Conservation (phyloP, 2,329 filamentous ascomycete species). For the Chrysoporthe puriensis region DNA sequence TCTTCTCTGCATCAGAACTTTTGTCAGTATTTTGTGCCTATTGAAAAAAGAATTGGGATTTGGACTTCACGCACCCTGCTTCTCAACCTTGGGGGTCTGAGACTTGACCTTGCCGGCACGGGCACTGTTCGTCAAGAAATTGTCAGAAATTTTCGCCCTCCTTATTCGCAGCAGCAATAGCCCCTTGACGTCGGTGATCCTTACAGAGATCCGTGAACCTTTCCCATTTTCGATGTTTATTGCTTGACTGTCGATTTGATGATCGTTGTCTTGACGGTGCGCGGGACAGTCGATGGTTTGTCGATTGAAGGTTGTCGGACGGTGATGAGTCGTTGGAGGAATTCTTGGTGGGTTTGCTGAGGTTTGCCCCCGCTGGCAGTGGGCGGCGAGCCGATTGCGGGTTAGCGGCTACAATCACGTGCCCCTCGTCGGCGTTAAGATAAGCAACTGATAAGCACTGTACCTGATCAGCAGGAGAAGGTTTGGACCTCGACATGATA, state of each 20-base stretch:
- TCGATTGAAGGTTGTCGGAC: constrained; percentile 25
- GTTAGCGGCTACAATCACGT: constrained; percentile 11
- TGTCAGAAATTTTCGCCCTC: constrained; percentile 26
- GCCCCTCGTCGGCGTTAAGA: constrained; percentile 19
- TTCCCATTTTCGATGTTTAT: constrained; percentile 68
- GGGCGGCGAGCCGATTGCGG: constrained; percentile 21
- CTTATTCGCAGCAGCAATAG: constrained; percentile 42
- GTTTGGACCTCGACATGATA: background rate
- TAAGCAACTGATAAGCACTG: constrained; percentile 5
- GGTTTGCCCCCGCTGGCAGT: constrained; percentile 28
- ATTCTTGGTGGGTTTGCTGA: constrained; percentile 29
- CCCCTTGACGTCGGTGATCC: constrained; percentile 47
- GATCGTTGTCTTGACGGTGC: constrained; percentile 24
- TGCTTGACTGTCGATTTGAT: constrained; percentile 23
- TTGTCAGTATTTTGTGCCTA: constrained; percentile 14
- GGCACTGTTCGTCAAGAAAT: constrained; percentile 31
- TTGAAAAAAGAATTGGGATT: background rate
- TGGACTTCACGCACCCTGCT: constrained; percentile 27
- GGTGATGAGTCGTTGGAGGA: constrained; percentile 28
- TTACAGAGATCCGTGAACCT: constrained; percentile 83
- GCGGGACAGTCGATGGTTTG: constrained; percentile 17
- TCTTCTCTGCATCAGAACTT: constrained; percentile 26
- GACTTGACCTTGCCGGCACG: constrained; percentile 85
- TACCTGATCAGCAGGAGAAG: background rate
- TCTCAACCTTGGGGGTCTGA: constrained; percentile 74